phyloP scores from a whole-genome alignment of 2,329 filamentous ascomycete species.

The Sarocladium brachiariae region DNA sequence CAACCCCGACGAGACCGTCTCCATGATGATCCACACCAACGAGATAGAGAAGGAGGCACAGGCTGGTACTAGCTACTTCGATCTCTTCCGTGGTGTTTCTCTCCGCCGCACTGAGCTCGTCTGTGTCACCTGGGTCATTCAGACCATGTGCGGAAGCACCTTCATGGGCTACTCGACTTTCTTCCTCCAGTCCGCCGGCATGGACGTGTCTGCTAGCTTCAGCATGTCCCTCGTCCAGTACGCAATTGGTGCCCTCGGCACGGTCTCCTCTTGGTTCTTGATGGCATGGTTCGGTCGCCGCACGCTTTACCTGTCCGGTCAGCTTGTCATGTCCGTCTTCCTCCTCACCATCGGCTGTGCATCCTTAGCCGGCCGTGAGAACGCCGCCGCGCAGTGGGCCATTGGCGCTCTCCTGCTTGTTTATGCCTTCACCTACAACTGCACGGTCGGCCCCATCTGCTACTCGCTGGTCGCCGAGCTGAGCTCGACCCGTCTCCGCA shows the following conservation, averaged over 20 bases:
- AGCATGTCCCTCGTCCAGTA: conserved; percentile 35
- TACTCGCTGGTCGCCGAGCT: conserved; percentile 39
- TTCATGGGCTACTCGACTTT: conserved; percentile 54
- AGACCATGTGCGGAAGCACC: conserved; percentile 31
- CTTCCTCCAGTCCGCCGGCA: conserved; percentile 37
- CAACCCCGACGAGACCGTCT: conserved; percentile 36
- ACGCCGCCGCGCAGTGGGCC: conserved; percentile 39
- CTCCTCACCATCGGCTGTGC: conserved; percentile 36
- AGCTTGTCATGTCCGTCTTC: conserved; percentile 38
- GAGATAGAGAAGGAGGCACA: conserved; percentile 36
- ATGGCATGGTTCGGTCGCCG: conserved; percentile 38
- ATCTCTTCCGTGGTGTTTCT: conserved; percentile 41
- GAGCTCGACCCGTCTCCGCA: conserved; percentile 35
- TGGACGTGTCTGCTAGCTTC: conserved; percentile 25
- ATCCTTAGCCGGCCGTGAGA: conserved; percentile 32
- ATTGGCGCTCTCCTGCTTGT: conserved; percentile 40
- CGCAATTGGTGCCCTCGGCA: conserved; percentile 37
- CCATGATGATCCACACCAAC: conserved; percentile 46
- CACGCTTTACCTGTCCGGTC: conserved; percentile 37
- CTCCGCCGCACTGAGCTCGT: conserved; percentile 39
- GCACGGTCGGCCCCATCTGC: conserved; percentile 38
- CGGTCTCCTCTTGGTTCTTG: conserved; percentile 37
- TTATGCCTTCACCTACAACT: conserved; percentile 36
- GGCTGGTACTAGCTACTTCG: conserved; percentile 34
- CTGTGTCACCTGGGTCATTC: conserved; percentile 35